Base-by-base conservation (phyloP, 1,284 basidiomycete species). In the Rhizoctonia solani region DNA sequence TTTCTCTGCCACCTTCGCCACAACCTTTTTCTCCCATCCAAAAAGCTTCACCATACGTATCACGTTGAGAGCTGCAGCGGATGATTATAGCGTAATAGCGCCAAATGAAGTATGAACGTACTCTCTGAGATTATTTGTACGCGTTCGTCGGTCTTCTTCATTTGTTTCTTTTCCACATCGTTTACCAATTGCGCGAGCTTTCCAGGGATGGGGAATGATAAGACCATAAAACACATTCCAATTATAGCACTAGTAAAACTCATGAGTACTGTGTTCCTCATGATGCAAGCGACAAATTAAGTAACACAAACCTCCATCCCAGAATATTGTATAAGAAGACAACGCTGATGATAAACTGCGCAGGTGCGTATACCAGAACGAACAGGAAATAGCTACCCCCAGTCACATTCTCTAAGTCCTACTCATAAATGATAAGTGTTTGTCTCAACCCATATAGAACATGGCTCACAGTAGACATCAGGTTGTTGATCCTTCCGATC, bases 1-100 rank as follows among this genome's bases (percentile, higher is more conserved):
- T 55, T 69, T 70, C 41, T 58, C 68, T 8, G 16, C 54, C 5
- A 70, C 66, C 25, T 54, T 59, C 19, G 54, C 46, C 27, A 47
- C 61, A 16, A 70, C 41, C 29, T 66, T 70, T 6, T 46, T 32
- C 39, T 70, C 69, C 67, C 68, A 70, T 8, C 52, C 69, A 49
- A 70, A 70, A 23, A 70, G 41, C 47, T 72, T 72, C 13, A 70
- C 68, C 69, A 71, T 71, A n/a, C 71, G 69, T 6, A 71, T 54
- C 13, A 72, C 69, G 46, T 61, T 68, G 9, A 72, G 37, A 2
- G 55, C 71, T 72, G 53, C 6, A 32, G 39, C 16, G n/a, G 14
- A 3, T n/a, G 30, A 19, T 13, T 19, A 39, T 13, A 4, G n/a
- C n/a, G n/a, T n/a, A 4, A 27, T 13, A 14, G 1, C n/a, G 2